phyloP scores from a whole-genome alignment of 1,284 basidiomycete genomes.

The Apiotrichum siamense region DNA sequence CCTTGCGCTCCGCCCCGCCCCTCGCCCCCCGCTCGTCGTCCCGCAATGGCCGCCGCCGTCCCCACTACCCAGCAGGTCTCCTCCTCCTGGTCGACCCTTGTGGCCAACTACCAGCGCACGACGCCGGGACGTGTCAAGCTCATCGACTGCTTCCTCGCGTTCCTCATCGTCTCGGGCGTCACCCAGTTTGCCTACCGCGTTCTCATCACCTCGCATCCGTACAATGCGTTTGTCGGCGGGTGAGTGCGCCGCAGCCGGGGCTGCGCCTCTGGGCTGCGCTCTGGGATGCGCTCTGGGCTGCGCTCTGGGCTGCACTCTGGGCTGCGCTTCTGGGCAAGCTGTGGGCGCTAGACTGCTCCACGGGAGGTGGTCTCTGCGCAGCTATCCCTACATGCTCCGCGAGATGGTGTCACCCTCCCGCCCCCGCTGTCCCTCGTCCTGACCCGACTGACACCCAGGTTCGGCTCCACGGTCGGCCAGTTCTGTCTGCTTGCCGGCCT shows the following conservation, averaged over 20 bases:
- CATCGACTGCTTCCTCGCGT: conserved; percentile 86
- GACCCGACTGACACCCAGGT: conserved; percentile 59
- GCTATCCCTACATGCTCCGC: too few species aligned
- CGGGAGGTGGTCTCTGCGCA: too few species aligned
- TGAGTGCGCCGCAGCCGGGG: conserved; percentile 56
- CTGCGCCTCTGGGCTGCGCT: too few species aligned
- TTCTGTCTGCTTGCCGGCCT: conserved; percentile 92
- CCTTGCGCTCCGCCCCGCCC: not conserved
- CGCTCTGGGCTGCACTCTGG: too few species aligned
- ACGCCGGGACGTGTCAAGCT: conserved; percentile 84
- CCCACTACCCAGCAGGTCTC: conserved; percentile 19
- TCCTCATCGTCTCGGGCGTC: conserved; percentile 86
- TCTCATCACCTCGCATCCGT: conserved; percentile 86
- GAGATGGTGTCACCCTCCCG: too few species aligned
- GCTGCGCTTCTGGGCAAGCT: too few species aligned
- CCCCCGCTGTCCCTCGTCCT: too few species aligned
- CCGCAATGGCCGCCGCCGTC: not conserved
- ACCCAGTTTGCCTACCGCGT: conserved; percentile 88
- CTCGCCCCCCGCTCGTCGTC: not conserved
- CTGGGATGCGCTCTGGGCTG: too few species aligned
- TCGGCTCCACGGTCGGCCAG: conserved; percentile 88
- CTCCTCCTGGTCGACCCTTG: conserved; percentile 57
- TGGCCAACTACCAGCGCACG: conserved; percentile 67
- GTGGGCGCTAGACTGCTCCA: too few species aligned
- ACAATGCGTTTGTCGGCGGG: conserved; percentile 96